These are phyloP conservation scores for Trichoderma parareesei DNA, from an alignment of 495 filamentous ascomycete species.

Conservation along the genomic window DNA sequence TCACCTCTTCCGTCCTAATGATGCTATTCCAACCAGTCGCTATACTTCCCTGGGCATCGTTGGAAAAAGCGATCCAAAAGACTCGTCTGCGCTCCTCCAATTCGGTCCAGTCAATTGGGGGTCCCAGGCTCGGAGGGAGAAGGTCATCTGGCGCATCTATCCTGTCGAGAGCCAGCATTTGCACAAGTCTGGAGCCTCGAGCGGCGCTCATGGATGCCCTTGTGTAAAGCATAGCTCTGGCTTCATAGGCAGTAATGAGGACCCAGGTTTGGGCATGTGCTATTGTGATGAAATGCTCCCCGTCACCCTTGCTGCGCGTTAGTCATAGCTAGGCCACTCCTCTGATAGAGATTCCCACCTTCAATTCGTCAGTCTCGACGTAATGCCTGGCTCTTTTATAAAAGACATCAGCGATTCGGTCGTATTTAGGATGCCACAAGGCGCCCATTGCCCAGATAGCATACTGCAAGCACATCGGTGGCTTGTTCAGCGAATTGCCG, in stretches of 20 bases:
- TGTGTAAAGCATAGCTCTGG: constrained; percentile 35
- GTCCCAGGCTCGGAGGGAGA: constrained; percentile 27
- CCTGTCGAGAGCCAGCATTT: constrained; percentile 41
- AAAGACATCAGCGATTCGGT: constrained; percentile 32
- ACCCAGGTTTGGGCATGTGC: constrained; percentile 40
- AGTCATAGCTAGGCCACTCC: neutral
- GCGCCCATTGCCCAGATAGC: constrained; percentile 40
- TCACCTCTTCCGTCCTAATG: constrained; percentile 32
- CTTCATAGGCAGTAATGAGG: constrained; percentile 34
- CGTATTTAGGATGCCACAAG: constrained; percentile 30
- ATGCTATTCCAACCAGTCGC: constrained; percentile 41
- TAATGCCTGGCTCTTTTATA: constrained; percentile 40
- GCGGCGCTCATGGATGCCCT: constrained; percentile 37
- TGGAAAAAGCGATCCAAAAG: constrained; percentile 45
- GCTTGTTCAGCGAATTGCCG: constrained; percentile 34
- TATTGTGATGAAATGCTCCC: constrained; percentile 39
- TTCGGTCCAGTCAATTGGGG: constrained; percentile 37
- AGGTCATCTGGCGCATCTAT: constrained; percentile 32
- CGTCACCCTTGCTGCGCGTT: constrained; percentile 21
- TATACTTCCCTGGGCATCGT: constrained; percentile 40
- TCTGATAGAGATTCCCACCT: constrained; percentile 19
- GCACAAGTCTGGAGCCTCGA: constrained; percentile 29
- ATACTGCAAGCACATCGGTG: constrained; percentile 43
- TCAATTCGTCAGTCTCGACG: constrained; percentile 40
- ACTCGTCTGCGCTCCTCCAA: constrained; percentile 43